These are phyloP conservation scores for Dendrocalamus latiflorus DNA, from an alignment of 202 grass and related monocot genomes.

Conservation along the genomic window DNA sequence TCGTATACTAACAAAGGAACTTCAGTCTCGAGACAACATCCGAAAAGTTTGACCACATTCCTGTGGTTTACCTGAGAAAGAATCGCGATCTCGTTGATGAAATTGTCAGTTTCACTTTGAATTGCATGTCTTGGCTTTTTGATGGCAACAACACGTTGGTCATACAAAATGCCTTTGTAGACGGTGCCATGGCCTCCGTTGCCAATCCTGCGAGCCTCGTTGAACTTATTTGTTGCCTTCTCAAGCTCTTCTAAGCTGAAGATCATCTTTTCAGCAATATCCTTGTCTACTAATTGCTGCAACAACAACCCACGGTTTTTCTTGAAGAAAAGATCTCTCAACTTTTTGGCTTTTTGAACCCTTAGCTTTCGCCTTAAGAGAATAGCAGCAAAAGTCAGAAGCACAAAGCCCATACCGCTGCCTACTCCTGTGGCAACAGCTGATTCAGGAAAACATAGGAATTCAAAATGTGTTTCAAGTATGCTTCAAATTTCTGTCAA, in stretches of 20 bases:
- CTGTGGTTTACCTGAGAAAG: conserved; percentile 40
- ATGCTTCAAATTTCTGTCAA: neutral
- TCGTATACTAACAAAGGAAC: conserved; percentile 30
- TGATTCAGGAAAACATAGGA: neutral
- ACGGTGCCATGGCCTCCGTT: conserved; percentile 19
- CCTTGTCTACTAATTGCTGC: conserved; percentile 13
- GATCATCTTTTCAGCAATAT: too few species aligned
- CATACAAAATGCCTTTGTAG: too few species aligned
- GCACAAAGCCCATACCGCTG: neutral
- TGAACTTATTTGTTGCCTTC: conserved; percentile 30
- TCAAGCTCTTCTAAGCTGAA: conserved; percentile 34
- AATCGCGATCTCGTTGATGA: conserved; percentile 17
- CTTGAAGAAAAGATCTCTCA: neutral
- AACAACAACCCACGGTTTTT: conserved; percentile 20
- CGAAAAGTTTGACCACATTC: conserved; percentile 23
- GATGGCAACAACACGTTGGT: conserved; percentile 25
- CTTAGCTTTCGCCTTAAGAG: neutral
- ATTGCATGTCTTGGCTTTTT: conserved; percentile 12
- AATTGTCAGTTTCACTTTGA: conserved; percentile 16
- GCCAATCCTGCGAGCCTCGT: conserved; percentile 6
- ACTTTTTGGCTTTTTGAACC: neutral
- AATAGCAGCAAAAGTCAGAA: neutral
- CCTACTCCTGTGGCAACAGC: conserved; percentile 1
- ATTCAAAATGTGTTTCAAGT: neutral
- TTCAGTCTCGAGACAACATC: conserved; percentile 31